A percentile compares a stretch with the other conserved stretches of the same genome.
Conservation (phyloP, 192 early-diverging fungal genomes). For the Linnemannia exigua region DNA sequence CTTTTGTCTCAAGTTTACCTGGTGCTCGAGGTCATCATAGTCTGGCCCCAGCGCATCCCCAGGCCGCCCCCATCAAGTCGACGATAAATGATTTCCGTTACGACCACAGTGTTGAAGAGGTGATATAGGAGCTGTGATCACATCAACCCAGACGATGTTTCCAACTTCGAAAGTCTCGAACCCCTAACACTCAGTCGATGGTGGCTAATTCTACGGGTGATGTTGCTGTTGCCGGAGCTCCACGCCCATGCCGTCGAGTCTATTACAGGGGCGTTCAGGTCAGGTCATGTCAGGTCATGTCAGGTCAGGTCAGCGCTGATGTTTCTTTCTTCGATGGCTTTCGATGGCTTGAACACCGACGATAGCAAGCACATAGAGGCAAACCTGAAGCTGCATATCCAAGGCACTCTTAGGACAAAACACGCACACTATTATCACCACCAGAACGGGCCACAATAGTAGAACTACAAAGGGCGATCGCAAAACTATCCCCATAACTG, state of each 20-base stretch:
- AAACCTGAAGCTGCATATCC: too few species aligned
- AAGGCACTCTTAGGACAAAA: too few species aligned
- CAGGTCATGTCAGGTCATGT: too few species aligned
- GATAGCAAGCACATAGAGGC: neutral
- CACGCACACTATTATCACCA: too few species aligned
- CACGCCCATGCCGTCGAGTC: neutral
- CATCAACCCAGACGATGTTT: neutral
- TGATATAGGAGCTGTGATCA: neutral
- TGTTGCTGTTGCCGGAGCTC: neutral
- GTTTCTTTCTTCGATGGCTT: constrained; percentile 2
- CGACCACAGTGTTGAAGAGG: neutral
- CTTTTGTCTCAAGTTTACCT: constrained; percentile 23
- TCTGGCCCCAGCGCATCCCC: constrained; percentile 11
- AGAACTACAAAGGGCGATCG: too few species aligned
- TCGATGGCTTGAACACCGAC: neutral
- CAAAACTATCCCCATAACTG: too few species aligned
- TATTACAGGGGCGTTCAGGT: constrained; percentile 54
- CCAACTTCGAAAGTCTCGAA: constrained; percentile 23
- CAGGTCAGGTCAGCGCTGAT: constrained; percentile 33
- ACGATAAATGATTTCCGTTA: neutral
- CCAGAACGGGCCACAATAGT: too few species aligned
- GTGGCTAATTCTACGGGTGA: neutral
- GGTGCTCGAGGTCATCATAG: constrained; percentile 25
- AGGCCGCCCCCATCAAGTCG: neutral
- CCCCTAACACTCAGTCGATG: neutral